phyloP scores from a whole-genome alignment of 2,329 filamentous ascomycete genomes.

The Aphanocladium album region DNA sequence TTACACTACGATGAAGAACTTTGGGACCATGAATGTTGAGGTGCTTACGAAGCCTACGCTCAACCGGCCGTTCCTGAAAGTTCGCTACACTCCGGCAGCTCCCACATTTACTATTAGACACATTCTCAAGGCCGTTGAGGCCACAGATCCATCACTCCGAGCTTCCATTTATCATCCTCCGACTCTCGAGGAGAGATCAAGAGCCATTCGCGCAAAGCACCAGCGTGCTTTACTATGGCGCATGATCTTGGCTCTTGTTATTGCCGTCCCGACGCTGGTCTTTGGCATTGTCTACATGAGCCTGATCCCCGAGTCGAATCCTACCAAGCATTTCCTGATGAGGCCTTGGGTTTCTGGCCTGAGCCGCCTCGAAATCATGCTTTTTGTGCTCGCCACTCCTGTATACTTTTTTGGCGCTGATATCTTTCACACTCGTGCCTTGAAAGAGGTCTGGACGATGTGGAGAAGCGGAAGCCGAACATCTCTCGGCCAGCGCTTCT shows the following conservation, averaged over 20 bases:
- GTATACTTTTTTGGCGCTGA: slow-evolving; percentile 85
- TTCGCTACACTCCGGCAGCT: slow-evolving; percentile 64
- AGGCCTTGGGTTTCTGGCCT: slow-evolving; percentile 65
- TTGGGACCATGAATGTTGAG: slow-evolving; percentile 43
- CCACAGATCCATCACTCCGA: slow-evolving; percentile 59
- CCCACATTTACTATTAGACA: slow-evolving; percentile 70
- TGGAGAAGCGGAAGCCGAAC: slow-evolving; percentile 73
- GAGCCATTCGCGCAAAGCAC: slow-evolving; percentile 65
- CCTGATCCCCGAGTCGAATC: slow-evolving; percentile 58
- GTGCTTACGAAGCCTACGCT: slow-evolving; percentile 53
- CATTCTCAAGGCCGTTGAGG: slow-evolving; percentile 64
- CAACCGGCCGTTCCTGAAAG: slow-evolving; percentile 60
- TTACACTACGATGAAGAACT: slow-evolving; percentile 46
- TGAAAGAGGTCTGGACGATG: slow-evolving; percentile 72
- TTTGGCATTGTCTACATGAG: slow-evolving; percentile 92
- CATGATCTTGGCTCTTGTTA: slow-evolving; percentile 61
- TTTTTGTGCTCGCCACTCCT: slow-evolving; percentile 77
- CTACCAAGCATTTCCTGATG: slow-evolving; percentile 62
- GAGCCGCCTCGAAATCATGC: slow-evolving; percentile 69
- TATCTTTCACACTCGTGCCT: slow-evolving; percentile 71
- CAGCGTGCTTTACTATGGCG: slow-evolving; percentile 63
- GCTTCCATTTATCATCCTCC: slow-evolving; percentile 73
- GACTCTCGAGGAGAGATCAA: slow-evolving; percentile 76
- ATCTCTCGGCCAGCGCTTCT: slow-evolving; percentile 70
- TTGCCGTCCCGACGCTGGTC: slow-evolving; percentile 77